A percentile compares a stretch with the other conserved stretches of the same genome.
These are phyloP conservation scores for Boletales sp. DNA, from an alignment of 768 basidiomycete species.

Conservation along the genomic window DNA sequence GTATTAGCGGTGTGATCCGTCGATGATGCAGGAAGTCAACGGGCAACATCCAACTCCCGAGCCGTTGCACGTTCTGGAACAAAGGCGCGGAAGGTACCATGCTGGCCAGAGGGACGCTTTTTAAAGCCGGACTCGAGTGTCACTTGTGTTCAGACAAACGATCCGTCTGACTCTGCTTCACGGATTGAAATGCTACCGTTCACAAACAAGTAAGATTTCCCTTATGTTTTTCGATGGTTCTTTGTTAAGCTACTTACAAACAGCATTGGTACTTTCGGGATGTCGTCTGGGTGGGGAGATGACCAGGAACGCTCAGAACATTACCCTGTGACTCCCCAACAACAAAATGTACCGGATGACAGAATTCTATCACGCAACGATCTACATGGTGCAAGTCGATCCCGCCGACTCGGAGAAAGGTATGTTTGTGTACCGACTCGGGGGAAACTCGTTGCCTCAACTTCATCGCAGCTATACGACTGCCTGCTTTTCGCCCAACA, in stretches of 20 bases:
- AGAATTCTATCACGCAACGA: not conserved
- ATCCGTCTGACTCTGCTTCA: not conserved
- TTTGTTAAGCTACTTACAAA: not conserved
- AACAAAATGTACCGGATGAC: not conserved
- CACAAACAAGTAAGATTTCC: constrained; percentile 8
- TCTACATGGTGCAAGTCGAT: not conserved
- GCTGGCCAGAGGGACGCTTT: not conserved
- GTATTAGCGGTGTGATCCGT: constrained; percentile 6
- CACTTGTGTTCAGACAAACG: not conserved
- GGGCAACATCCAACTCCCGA: constrained; percentile 1
- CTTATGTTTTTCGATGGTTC: not conserved
- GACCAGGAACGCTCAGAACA: not conserved
- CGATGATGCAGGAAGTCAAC: not conserved
- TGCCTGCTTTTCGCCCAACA: not conserved
- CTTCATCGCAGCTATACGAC: not conserved
- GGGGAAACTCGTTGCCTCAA: not conserved
- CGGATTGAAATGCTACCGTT: constrained; percentile 6
- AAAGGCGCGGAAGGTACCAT: not conserved
- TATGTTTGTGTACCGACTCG: constrained; percentile 3
- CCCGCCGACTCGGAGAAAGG: constrained; percentile 4
- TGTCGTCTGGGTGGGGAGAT: not conserved
- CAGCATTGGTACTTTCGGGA: not conserved
- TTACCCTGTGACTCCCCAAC: not conserved
- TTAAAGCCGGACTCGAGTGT: constrained; percentile 3
- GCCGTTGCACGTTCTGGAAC: constrained; percentile 10